phyloP scores from a whole-genome alignment of 2,329 filamentous ascomycete genomes.

The Helicocarpus griseus region DNA sequence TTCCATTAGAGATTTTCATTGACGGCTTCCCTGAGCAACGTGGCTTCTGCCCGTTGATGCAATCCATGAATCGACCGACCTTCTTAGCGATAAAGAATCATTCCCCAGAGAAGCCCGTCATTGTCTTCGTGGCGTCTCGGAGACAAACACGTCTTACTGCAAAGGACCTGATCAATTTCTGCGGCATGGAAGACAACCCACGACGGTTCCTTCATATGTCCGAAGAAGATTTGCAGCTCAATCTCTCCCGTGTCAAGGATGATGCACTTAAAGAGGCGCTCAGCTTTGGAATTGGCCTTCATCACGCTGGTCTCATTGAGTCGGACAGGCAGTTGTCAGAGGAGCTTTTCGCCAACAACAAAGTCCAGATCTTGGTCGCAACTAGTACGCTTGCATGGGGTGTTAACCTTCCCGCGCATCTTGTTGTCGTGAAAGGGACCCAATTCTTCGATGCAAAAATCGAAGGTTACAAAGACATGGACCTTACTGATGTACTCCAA shows the following conservation, averaged over 20 bases:
- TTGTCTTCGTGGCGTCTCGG: constrained; percentile 94
- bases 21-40: constrained; percentile 93
- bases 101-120: constrained; percentile 91
- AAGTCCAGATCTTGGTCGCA: constrained; percentile 92
- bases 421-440: constrained; percentile 95
- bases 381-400: constrained; percentile 97
- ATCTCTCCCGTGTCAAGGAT: constrained; percentile 85
- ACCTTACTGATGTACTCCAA: constrained; percentile 91
- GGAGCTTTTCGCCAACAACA: constrained; percentile 93
- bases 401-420: constrained; percentile 90
- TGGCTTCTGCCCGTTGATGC: constrained; percentile 95
- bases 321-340: constrained; percentile 85
- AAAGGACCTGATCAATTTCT: constrained; percentile 93
- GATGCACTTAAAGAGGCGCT: constrained; percentile 87
- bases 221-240: constrained; percentile 83
- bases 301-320: constrained; percentile 94
- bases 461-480: constrained; percentile 98
- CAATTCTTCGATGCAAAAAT: constrained; percentile 98
- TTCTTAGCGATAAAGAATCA: constrained; percentile 95
- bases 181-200: constrained; percentile 96
- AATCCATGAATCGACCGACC: constrained; percentile 96
- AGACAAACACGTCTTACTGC: constrained; percentile 90
- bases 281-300: constrained; percentile 91
- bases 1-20: constrained; percentile 92
- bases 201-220: constrained; percentile 87